Evolutionary conservation across 2,329 filamentous ascomycete genomes (phyloP).

Genomic region (Neonectria magnoliae): DNA sequence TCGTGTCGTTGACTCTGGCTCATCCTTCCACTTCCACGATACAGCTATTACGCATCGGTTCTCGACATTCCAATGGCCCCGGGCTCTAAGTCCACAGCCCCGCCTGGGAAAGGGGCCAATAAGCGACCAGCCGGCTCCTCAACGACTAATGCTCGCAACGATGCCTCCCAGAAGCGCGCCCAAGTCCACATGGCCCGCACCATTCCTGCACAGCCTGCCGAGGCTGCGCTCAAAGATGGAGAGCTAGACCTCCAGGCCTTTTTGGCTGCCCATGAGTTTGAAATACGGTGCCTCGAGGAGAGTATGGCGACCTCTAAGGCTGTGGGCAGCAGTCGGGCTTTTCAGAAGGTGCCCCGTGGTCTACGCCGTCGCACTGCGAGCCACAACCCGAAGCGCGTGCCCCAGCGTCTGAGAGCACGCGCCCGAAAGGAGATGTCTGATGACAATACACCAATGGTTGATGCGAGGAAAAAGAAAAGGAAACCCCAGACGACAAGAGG

Average conservation of each 20-base stretch:
- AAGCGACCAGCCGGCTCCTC: slow-evolving; percentile 42
- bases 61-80: slow-evolving; percentile 41
- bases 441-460: slow-evolving; percentile 89
- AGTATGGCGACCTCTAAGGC: slow-evolving; percentile 81
- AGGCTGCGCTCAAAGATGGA: slow-evolving; percentile 70
- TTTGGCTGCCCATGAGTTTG: slow-evolving; percentile 84
- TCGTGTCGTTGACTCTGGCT: slow-evolving; percentile 6
- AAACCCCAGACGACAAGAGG: slow-evolving; percentile 68
- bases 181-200: slow-evolving; percentile 58
- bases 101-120: slow-evolving; percentile 36
- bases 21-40: slow-evolving; percentile 12
- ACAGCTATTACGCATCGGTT: slow-evolving; percentile 10
- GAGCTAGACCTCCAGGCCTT: slow-evolving; percentile 88
- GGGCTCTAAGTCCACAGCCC: slow-evolving; percentile 38
- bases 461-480: slow-evolving; percentile 69
- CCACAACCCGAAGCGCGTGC: slow-evolving; percentile 92
- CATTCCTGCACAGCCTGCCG: slow-evolving; percentile 61
- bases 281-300: slow-evolving; percentile 85
- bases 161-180: slow-evolving; percentile 54
- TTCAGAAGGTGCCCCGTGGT: slow-evolving; percentile 88
- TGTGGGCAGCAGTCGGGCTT: slow-evolving; percentile 74
- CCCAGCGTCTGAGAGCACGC: slow-evolving; percentile 75
- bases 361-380: slow-evolving; percentile 89
- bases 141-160: slow-evolving; percentile 37
- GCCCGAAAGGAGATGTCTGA: slow-evolving; percentile 81